phyloP scores from a whole-genome alignment of 2,329 filamentous ascomycete genomes.

The Elsinoe ampelina region DNA sequence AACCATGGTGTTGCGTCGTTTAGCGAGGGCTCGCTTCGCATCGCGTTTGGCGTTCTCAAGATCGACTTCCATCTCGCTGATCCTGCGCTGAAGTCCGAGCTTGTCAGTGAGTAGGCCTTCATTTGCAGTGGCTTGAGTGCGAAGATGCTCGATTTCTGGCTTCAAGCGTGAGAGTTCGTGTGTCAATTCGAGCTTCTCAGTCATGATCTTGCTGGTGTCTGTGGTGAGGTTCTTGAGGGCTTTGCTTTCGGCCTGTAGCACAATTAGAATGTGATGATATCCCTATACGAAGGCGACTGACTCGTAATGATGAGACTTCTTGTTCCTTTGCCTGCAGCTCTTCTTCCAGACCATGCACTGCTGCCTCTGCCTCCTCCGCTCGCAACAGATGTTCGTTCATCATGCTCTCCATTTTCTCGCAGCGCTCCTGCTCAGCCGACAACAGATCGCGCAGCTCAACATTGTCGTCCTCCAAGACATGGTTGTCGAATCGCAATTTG shows the following conservation, averaged over 20 bases:
- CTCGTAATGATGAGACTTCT: conserved; percentile 49
- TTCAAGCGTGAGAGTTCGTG: conserved; percentile 51
- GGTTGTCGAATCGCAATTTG: conserved; percentile 56
- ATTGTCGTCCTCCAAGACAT: conserved; percentile 68
- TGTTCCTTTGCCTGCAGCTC: conserved; percentile 44
- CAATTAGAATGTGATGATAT: neutral
- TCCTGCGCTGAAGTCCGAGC: conserved; percentile 65
- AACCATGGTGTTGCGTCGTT: conserved; percentile 41
- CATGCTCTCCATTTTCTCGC: conserved; percentile 45
- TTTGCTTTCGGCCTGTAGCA: conserved; percentile 56
- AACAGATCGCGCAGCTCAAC: conserved; percentile 57
- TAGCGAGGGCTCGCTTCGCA: conserved; percentile 47
- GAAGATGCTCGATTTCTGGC: conserved; percentile 54
- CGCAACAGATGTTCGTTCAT: conserved; percentile 40
- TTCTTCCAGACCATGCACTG: conserved; percentile 37
- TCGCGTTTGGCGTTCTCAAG: conserved; percentile 73
- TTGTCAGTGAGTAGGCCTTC: conserved; percentile 69
- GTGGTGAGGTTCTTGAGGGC: conserved; percentile 57
- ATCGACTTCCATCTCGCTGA: conserved; percentile 68
- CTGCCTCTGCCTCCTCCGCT: conserved; percentile 39
- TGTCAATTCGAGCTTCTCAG: conserved; percentile 53
- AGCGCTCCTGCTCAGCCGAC: conserved; percentile 49
- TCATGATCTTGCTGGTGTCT: conserved; percentile 61
- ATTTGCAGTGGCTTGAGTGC: conserved; percentile 49
- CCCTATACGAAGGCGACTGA: conserved; percentile 39